Percentiles rank a stretch among this genome's conserved stretches.
phyloP scores from a whole-genome alignment of 2,329 filamentous ascomycete genomes.

The Hirsutella thompsonii region DNA sequence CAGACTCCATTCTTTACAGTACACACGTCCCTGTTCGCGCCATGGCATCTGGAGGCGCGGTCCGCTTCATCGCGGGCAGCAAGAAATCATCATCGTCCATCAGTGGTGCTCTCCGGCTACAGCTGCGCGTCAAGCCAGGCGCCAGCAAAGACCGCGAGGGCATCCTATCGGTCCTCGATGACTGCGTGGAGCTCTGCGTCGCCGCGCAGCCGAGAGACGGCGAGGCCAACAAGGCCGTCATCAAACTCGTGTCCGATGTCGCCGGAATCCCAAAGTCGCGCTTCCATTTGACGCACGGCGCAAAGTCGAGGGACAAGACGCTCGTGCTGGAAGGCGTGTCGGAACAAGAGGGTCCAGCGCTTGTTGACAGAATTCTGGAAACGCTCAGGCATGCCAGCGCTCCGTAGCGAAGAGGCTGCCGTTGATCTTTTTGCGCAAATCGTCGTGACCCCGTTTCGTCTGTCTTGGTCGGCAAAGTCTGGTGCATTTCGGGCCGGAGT shows the following conservation, averaged over 20 bases:
- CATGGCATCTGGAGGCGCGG: constrained; percentile 19
- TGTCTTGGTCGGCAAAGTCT: no score
- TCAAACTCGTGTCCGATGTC: constrained; percentile 46
- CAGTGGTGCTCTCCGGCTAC: constrained; percentile 37
- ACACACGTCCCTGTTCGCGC: not conserved
- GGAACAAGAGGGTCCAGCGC: constrained; percentile 15
- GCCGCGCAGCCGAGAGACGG: constrained; percentile 52
- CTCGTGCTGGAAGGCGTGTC: constrained; percentile 27
- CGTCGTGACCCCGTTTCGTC: no score
- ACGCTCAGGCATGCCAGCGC: constrained; percentile 13
- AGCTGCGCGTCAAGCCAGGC: constrained; percentile 56
- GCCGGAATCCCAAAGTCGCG: constrained; percentile 51
- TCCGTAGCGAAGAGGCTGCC: no score
- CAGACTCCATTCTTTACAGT: no score
- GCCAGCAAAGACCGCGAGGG: constrained; percentile 49
- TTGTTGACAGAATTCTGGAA: constrained; percentile 13
- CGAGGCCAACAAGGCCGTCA: constrained; percentile 55
- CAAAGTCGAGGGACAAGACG: constrained; percentile 53
- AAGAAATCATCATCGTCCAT: constrained; percentile 25
- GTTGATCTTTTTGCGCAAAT: no score
- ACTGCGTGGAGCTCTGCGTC: constrained; percentile 51
- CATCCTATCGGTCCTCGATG: constrained; percentile 40
- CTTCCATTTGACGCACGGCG: constrained; percentile 47
- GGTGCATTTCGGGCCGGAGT: not conserved
- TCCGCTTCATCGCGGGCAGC: constrained; percentile 34